Evolutionary conservation across 106 monocot species (phyloP), one percentile per base, ranked within the genome.

Genomic region (Triglochin maritima): DNA sequence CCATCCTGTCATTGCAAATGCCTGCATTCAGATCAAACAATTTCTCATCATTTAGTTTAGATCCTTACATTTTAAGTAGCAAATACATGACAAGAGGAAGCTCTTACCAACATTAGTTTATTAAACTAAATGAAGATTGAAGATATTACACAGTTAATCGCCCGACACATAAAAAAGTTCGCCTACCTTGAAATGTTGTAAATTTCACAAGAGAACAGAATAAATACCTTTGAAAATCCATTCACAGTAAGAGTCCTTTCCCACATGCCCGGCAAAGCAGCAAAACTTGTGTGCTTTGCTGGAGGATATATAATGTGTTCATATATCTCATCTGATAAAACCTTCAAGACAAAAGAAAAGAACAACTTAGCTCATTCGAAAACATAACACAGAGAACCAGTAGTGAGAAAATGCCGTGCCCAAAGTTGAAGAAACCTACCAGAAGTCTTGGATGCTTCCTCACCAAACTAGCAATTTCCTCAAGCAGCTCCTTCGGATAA

Each of bases 1-100:
- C 93, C 93, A 94, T 62, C 93, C 93, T 50, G 93, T 94, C 93
- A 94, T 94, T 51, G 93, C 93, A 89, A 94, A 94, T 55, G 93
- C 93, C 93, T 94, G 62, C 11, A 62, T 17, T 9, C 17, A 60
- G 17, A 45, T 46, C 14, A 57, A 49, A 29, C 5, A 45, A 68
- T 14, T 4, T 29, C 13, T 66, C 17, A 41, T 66, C 14, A 52
- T 29, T 29, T 29, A 29, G 29, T 29, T 29, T 0, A 29, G 29
- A 29, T 29, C 29, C 29, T 29, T 29, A 29, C 29, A 29, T 29
- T 29, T 29, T 29, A 29, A 29, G 1, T 29, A 29, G 29, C 29
- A 29, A 29, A 29, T 29, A 0, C 29, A 29, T 52, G 6, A 29
- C 5, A 41, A 3, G 29, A 67, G 29, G 12, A 53, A 52, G 12